Evolutionary conservation across 169 alveolate genomes (phyloP).

Genomic region (Theileria sp.): DNA sequence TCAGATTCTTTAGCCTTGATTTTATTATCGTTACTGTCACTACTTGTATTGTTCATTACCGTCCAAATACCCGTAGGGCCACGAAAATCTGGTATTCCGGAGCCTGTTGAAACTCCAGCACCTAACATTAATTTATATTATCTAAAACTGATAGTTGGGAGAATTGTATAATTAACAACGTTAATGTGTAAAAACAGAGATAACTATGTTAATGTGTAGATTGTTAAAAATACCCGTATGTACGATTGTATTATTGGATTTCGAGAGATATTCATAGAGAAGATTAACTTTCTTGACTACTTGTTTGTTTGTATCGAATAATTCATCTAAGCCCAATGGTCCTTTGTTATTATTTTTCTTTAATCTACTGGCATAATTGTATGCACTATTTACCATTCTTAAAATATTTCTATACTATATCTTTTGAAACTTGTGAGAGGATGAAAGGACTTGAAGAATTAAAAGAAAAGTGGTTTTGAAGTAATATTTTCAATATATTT

Average conservation of each 20-base stretch:
- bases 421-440: background rate
- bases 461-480: slow-evolving; percentile 5
- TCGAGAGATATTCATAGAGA: slow-evolving; percentile 51
- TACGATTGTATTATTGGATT: slow-evolving; percentile 66
- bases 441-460: slow-evolving; percentile 2
- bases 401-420: slow-evolving; percentile 17
- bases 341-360: slow-evolving; percentile 76
- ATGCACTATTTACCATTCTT: slow-evolving; percentile 50
- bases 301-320: slow-evolving; percentile 70
- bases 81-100: slow-evolving; percentile 78
- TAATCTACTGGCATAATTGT: slow-evolving; percentile 67
- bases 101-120: slow-evolving; percentile 80
- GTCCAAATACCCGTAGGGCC: slow-evolving; percentile 83
- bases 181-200: background rate
- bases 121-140: background rate
- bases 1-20: slow-evolving; percentile 50
- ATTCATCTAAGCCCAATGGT: slow-evolving; percentile 72
- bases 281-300: slow-evolving; percentile 59
- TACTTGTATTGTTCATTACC: slow-evolving; percentile 45
- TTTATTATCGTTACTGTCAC: slow-evolving; percentile 36
- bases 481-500: slow-evolving; percentile 11
- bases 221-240: slow-evolving; percentile 61
- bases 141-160: background rate
- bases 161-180: background rate
- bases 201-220: background rate